Base-by-base conservation (phyloP, 1,284 basidiomycete genomes). In the Malassezia vespertilionis region DNA sequence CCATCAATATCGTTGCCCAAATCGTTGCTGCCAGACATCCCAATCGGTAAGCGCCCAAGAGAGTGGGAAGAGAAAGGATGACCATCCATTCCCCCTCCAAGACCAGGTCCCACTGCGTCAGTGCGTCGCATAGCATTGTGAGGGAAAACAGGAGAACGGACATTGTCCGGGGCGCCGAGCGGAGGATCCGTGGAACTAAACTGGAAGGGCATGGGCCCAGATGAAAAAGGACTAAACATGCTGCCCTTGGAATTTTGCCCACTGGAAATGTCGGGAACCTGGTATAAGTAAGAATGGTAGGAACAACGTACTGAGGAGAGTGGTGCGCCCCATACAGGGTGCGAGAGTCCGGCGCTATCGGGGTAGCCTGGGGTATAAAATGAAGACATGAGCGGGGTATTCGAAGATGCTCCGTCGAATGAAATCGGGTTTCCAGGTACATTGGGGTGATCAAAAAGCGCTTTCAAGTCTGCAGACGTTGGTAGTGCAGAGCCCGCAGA, bases 401-500 rank as follows among this genome's bases (percentile, higher is more conserved):
- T 51, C 4, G 57, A 39, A 30, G 53, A 49, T 35, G 62, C 54
- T 35, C 58, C 63, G 40, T 60, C 60, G 28, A 54, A 44, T 5
- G 57, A 51, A 20, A 54, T 49, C n/a, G n/a, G n/a, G 11, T 48
- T 46, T 1, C 40, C 15, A 15, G 49, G 24, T 10, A 52, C 41
- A 43, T 21, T 52, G 33, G 30, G 54, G 45, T 33, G 59, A 32
- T 63, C 86, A 74, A 96, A 95, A 52, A 95, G 72, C 0, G 90
- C 88, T 73, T 95, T 95, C 51, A 96, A 89, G 64, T 95, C 87
- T 0, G 87, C 86, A 3, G 88, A 85, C 8, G 86, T 87, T 57
- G 81, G 85, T 9, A 85, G 85, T 48, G 89, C 75, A 38, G 20
- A n/a, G 24, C 18, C 34, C 14, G 31, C 17, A 86, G 80, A 40